Conservation (phyloP, 768 basidiomycete species). For the Lactarius quietus region DNA sequence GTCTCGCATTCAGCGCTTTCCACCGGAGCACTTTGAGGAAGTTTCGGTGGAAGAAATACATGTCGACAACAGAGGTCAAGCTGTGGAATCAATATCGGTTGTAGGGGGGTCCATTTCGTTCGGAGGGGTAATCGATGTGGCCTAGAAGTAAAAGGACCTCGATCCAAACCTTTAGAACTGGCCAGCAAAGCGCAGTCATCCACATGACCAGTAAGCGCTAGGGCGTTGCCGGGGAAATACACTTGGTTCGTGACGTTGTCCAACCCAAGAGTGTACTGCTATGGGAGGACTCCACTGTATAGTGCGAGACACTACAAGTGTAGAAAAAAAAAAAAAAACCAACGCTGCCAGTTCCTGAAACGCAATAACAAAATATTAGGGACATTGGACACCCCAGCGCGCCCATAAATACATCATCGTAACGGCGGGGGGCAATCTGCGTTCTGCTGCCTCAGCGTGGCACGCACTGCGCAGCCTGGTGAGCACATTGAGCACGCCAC, state of each 20-base stretch:
- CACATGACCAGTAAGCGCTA: not conserved
- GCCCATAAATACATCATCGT: too few species aligned
- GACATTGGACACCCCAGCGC: too few species aligned
- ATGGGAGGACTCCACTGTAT: too few species aligned
- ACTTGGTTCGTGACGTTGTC: not conserved
- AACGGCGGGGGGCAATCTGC: too few species aligned
- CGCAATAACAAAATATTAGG: too few species aligned
- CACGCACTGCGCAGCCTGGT: too few species aligned
- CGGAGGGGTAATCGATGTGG: not conserved
- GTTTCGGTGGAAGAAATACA: conserved; percentile 17
- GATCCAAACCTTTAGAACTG: not conserved
- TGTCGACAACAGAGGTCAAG: conserved; percentile 6
- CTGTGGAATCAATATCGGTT: not conserved
- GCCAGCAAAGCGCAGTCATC: not conserved
- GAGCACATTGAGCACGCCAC: too few species aligned
- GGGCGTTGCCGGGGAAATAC: not conserved
- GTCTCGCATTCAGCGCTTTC: not conserved
- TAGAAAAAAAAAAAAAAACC: not conserved
- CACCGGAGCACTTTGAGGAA: conserved; percentile 1
- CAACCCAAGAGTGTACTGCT: not conserved
- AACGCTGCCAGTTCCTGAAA: not conserved
- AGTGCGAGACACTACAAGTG: not conserved
- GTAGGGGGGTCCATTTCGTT: not conserved
- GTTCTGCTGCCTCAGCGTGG: too few species aligned
- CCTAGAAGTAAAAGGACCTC: not conserved